These are phyloP conservation scores for Lavandula angustifolia DNA, from an alignment of 257 asterid species.

Conservation along the genomic window DNA sequence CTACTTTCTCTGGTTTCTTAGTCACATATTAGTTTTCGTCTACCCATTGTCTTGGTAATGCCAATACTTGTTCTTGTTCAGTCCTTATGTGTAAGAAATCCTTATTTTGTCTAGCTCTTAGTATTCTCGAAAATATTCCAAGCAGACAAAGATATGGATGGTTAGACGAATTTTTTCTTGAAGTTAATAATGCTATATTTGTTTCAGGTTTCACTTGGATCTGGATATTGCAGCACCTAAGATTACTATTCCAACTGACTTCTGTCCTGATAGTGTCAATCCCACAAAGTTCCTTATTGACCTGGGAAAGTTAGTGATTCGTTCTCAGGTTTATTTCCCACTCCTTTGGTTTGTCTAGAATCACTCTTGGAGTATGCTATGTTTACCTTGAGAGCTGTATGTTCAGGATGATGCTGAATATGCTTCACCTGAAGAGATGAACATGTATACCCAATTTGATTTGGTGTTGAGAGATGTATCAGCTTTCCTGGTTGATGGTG, in stretches of 20 bases:
- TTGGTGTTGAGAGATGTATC: conserved; percentile 89
- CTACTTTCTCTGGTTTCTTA: not conserved
- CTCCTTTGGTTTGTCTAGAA: conserved; percentile 26
- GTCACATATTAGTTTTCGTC: not conserved
- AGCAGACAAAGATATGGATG: conserved; percentile 9
- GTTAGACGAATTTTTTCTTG: conserved; percentile 14
- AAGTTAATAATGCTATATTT: conserved; percentile 27
- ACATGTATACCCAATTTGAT: conserved; percentile 86
- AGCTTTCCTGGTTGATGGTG: conserved; percentile 96
- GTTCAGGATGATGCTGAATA: conserved; percentile 73
- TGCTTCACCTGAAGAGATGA: conserved; percentile 70
- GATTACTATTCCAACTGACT: conserved; percentile 87
- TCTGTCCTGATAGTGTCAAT: conserved; percentile 70
- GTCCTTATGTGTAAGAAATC: conserved; percentile 3
- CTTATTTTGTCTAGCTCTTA: not conserved
- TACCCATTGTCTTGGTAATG: not conserved
- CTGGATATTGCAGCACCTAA: conserved; percentile 98
- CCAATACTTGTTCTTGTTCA: not conserved
- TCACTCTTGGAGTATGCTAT: conserved; percentile 25
- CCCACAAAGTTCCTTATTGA: conserved; percentile 93
- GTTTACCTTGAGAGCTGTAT: conserved; percentile 29
- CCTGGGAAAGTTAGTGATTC: conserved; percentile 88
- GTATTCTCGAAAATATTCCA: not conserved
- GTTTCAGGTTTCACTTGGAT: conserved; percentile 83
- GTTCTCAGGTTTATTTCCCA: conserved; percentile 64